Evolutionary conservation across 495 filamentous ascomycete species (phyloP).

Genomic region (Aeminium ludgeri): DNA sequence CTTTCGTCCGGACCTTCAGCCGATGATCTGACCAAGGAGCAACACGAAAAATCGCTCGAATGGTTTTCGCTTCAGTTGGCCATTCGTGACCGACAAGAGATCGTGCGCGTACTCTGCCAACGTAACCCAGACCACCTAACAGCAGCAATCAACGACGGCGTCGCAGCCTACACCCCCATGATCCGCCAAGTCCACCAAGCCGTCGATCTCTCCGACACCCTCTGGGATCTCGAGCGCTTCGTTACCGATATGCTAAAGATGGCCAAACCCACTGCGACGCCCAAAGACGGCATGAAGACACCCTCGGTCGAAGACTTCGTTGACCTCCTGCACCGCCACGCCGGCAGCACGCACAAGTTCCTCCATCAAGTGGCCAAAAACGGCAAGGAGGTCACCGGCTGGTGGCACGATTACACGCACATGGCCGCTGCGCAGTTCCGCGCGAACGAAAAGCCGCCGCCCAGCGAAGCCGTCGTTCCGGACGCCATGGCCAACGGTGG

Average conservation of each 20-base stretch:
- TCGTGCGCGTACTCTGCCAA: constrained; percentile 39
- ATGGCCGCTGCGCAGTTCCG: constrained; percentile 28
- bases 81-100: constrained; percentile 43
- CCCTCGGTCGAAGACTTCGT: constrained; percentile 48
- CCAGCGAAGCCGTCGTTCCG: constrained; percentile 6
- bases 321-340: constrained; percentile 36
- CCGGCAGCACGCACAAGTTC: constrained; percentile 39
- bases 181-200: constrained; percentile 46
- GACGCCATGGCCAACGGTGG: constrained; percentile 21
- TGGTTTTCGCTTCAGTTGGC: constrained; percentile 41
- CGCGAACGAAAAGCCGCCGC: not conserved
- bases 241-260: constrained; percentile 41
- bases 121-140: constrained; percentile 44
- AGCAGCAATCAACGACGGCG: constrained; percentile 35
- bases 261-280: constrained; percentile 16
- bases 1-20: constrained; percentile 12
- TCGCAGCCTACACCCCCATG: constrained; percentile 46
- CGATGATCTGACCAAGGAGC: constrained; percentile 27
- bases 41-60: constrained; percentile 39
- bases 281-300: constrained; percentile 14
- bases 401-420: constrained; percentile 33
- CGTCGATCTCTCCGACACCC: constrained; percentile 42
- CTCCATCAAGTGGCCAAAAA: constrained; percentile 44
- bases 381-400: constrained; percentile 37
- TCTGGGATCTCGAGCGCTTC: constrained; percentile 40